Percentiles rank a stretch among this genome's conserved stretches.
phyloP scores from a whole-genome alignment of 306 rosid genomes.

The Cicer cuneatum region DNA sequence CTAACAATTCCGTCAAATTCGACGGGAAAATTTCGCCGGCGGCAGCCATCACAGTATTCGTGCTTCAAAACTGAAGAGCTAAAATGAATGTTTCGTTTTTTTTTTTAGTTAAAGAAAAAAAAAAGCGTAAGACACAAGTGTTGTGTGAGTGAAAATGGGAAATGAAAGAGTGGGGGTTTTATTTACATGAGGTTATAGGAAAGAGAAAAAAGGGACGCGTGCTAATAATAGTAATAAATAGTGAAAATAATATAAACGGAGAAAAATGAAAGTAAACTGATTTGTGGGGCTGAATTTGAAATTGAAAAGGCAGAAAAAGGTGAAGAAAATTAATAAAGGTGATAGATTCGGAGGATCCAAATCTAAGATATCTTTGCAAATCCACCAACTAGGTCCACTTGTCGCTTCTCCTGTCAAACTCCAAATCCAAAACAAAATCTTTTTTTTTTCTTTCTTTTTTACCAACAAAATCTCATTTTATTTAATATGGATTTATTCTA shows the following conservation, averaged over 20 bases:
- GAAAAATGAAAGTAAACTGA: constrained; percentile 12
- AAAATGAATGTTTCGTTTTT: background rate
- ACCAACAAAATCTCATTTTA: background rate
- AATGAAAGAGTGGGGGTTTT: constrained; percentile 29
- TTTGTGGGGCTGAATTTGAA: constrained; percentile 40
- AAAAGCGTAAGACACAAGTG: background rate
- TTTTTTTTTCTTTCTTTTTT: background rate
- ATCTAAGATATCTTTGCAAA: constrained; percentile 77
- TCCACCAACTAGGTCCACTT: constrained; percentile 64
- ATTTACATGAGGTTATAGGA: background rate
- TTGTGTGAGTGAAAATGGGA: constrained; percentile 20
- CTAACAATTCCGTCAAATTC: constrained; percentile 47
- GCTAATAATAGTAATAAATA: constrained; percentile 12
- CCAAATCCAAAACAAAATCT: constrained; percentile 48
- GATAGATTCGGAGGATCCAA: constrained; percentile 88
- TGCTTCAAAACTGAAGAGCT: background rate
- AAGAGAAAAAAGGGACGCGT: background rate
- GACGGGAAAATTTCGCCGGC: constrained; percentile 53
- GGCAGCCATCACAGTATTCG: constrained; percentile 49
- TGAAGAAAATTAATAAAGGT: constrained; percentile 57
- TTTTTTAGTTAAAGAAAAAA: background rate
- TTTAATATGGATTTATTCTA: background rate
- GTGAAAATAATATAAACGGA: background rate
- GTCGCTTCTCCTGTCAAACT: constrained; percentile 59
- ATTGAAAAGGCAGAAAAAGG: constrained; percentile 19